Evolutionary conservation across 257 asterid genomes (phyloP).

Genomic region (Solanum dulcamara): DNA sequence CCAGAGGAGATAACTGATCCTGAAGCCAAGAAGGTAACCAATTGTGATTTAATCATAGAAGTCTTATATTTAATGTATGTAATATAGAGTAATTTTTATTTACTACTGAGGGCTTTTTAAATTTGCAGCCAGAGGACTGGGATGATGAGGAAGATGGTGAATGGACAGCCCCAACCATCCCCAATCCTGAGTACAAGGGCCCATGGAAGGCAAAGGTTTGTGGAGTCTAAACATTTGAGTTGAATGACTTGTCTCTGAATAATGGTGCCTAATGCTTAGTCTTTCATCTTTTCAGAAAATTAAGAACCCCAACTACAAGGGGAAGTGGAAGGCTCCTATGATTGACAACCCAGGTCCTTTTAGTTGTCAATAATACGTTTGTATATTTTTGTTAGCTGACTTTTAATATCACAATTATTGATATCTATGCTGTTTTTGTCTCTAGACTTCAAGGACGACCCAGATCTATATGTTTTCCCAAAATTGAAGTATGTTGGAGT

Average conservation of each 20-base stretch:
- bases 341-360: slow-evolving; percentile 75
- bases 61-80: neutral
- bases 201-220: slow-evolving; percentile 79
- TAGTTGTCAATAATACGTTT: neutral
- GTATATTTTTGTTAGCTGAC: neutral
- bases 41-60: neutral
- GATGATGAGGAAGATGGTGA: slow-evolving; percentile 97
- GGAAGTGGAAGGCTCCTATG: slow-evolving; percentile 88
- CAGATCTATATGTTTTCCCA: slow-evolving; percentile 87
- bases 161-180: slow-evolving; percentile 91
- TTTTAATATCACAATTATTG: neutral
- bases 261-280: neutral
- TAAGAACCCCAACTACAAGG: slow-evolving; percentile 84
- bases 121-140: slow-evolving; percentile 93
- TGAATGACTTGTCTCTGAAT: neutral
- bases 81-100: neutral
- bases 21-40: slow-evolving; percentile 83
- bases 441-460: slow-evolving; percentile 92
- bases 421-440: neutral
- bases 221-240: neutral
- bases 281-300: slow-evolving; percentile 36
- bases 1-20: slow-evolving; percentile 75
- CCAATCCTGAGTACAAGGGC: slow-evolving; percentile 93
- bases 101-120: neutral
- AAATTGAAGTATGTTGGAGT: slow-evolving; percentile 88